These are phyloP conservation scores for Madurella mycetomatis DNA, from an alignment of 2,329 filamentous ascomycete genomes.

Conservation along the genomic window DNA sequence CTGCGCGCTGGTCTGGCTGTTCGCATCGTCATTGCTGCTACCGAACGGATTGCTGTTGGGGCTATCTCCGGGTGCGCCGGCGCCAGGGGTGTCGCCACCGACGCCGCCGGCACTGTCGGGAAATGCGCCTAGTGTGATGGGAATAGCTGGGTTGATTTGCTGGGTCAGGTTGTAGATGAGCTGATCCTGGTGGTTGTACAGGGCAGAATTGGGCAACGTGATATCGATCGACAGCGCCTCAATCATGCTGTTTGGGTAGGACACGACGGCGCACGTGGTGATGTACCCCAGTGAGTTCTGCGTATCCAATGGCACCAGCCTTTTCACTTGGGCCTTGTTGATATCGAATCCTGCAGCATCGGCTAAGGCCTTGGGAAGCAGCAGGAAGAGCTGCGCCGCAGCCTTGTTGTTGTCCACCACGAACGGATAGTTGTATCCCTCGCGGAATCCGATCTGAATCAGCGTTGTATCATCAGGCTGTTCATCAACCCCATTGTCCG, in stretches of 20 bases:
- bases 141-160: slow-evolving; percentile 81
- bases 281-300: slow-evolving; percentile 66
- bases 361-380: slow-evolving; percentile 66
- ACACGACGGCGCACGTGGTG: slow-evolving; percentile 68
- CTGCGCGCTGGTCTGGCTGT: slow-evolving; percentile 54
- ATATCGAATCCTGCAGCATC: slow-evolving; percentile 55
- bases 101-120: slow-evolving; percentile 35
- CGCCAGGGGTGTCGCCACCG: slow-evolving; percentile 33
- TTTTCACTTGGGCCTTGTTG: slow-evolving; percentile 60
- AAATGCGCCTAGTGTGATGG: slow-evolving; percentile 49
- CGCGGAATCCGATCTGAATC: slow-evolving; percentile 82
- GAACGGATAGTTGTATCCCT: slow-evolving; percentile 77
- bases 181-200: slow-evolving; percentile 66
- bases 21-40: slow-evolving; percentile 37
- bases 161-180: slow-evolving; percentile 69
- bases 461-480: slow-evolving; percentile 61
- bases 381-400: slow-evolving; percentile 79
- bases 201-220: slow-evolving; percentile 61
- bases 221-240: slow-evolving; percentile 65
- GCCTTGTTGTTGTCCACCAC: slow-evolving; percentile 68
- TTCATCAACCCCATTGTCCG: slow-evolving; percentile 50
- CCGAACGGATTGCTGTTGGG: slow-evolving; percentile 39
- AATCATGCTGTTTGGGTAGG: slow-evolving; percentile 66
- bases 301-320: slow-evolving; percentile 74
- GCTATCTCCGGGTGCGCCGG: slow-evolving; percentile 31